Evolutionary conservation across 2,329 filamentous ascomycete species (phyloP).

Genomic region (Beauveria varroae): DNA sequence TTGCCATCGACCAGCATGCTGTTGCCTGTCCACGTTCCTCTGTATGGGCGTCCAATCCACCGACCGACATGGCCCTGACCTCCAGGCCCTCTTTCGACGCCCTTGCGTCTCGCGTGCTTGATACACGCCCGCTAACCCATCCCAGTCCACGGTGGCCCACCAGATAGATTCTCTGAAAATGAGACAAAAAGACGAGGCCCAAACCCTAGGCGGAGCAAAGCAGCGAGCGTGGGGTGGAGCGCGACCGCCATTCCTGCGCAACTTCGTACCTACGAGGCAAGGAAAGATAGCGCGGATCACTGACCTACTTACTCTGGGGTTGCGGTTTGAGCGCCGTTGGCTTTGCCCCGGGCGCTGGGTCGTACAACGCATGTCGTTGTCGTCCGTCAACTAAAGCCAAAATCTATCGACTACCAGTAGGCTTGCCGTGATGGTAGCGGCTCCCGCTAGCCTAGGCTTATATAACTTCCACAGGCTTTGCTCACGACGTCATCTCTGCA

Average conservation of each 20-base stretch:
- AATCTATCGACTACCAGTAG: not conserved
- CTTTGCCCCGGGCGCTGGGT: not conserved
- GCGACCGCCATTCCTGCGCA: not conserved
- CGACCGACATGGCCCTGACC: not conserved
- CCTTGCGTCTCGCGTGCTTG: not conserved
- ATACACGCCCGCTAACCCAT: not conserved
- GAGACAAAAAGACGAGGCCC: not conserved
- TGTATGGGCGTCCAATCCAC: not conserved
- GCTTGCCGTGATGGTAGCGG: not conserved
- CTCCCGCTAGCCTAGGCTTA: conserved; percentile 1
- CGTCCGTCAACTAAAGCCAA: not conserved
- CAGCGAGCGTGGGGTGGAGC: not conserved
- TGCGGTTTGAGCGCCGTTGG: conserved; percentile 1
- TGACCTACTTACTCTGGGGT: not conserved
- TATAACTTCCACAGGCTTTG: not conserved
- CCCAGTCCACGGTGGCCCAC: not conserved
- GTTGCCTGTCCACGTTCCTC: not conserved
- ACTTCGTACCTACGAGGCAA: not conserved
- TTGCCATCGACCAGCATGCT: not conserved
- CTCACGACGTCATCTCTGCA: not conserved
- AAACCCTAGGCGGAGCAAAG: not conserved
- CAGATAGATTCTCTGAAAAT: not conserved
- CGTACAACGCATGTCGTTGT: not conserved
- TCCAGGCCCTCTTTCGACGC: not conserved
- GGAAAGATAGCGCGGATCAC: not conserved